phyloP scores from a whole-genome alignment of 2,329 filamentous ascomycete genomes.

The Cadophora gregata region DNA sequence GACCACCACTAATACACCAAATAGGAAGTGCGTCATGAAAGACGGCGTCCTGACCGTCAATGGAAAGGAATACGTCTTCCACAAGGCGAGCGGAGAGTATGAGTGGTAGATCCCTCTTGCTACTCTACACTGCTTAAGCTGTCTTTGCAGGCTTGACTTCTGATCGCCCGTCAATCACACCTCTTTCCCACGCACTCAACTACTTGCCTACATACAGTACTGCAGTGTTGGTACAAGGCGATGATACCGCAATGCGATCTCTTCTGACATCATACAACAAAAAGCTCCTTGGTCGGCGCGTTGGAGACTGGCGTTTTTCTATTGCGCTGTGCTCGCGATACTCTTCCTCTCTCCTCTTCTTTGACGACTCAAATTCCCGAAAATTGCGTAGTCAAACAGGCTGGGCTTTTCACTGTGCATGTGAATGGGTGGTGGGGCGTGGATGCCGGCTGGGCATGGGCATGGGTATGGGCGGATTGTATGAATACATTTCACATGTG shows the following conservation, averaged over 20 bases:
- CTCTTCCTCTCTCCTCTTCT: not conserved
- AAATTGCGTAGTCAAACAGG: not conserved
- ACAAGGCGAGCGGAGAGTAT: constrained; percentile 96
- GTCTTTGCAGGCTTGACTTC: constrained; percentile 4
- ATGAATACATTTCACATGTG: constrained; percentile 3
- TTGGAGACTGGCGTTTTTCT: not conserved
- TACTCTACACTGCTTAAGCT: not conserved
- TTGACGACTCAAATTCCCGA: too few relatives aligned
- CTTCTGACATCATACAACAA: not conserved
- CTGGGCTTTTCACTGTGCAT: too few relatives aligned
- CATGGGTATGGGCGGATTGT: not conserved
- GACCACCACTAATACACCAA: constrained; percentile 28
- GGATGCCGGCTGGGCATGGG: not conserved
- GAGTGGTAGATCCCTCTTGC: constrained; percentile 74
- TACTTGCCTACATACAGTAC: not conserved
- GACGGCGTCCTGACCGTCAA: constrained; percentile 94
- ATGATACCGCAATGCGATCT: not conserved
- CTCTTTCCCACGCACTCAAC: too few relatives aligned
- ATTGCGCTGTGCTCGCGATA: not conserved
- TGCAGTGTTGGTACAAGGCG: too few relatives aligned
- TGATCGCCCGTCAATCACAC: not conserved
- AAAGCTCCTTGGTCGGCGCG: not conserved
- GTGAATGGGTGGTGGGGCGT: too few relatives aligned
- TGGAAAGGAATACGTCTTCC: constrained; percentile 95
- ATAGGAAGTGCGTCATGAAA: constrained; percentile 95